phyloP scores from a whole-genome alignment of 192 early-diverging fungal species.

The Spinellus fusiger region DNA sequence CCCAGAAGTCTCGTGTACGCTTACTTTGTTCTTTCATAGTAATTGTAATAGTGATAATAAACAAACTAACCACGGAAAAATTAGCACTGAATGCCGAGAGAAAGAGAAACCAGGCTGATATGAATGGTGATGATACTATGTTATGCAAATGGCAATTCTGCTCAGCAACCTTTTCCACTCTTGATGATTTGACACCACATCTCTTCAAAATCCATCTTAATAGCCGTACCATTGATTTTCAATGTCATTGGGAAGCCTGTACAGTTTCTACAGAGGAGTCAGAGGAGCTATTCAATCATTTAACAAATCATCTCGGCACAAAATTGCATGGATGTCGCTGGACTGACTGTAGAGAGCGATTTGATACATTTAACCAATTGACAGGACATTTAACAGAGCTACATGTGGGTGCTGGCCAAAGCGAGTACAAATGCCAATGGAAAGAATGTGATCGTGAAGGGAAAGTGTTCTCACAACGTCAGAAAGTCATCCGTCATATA shows the following conservation, averaged over 20 bases:
- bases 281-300: conserved; percentile 53
- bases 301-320: conserved; percentile 49
- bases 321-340: conserved; percentile 69
- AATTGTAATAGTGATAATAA: neutral
- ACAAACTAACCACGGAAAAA: neutral
- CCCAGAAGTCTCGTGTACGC: neutral
- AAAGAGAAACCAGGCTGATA: conserved; percentile 10
- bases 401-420: conserved; percentile 58
- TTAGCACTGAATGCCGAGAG: neutral
- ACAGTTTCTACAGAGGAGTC: conserved; percentile 39
- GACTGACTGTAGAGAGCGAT: conserved; percentile 54
- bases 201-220: conserved; percentile 42
- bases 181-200: conserved; percentile 47
- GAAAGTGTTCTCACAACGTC: conserved; percentile 43
- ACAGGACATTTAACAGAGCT: conserved; percentile 57
- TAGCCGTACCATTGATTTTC: conserved; percentile 20
- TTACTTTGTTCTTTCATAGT: neutral
- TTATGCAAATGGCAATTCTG: conserved; percentile 47
- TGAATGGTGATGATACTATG: conserved; percentile 1
- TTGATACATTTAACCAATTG: conserved; percentile 55
- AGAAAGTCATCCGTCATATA: conserved; percentile 73
- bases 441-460: conserved; percentile 43
- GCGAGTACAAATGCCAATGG: conserved; percentile 50
- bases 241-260: conserved; percentile 63
- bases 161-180: conserved; percentile 39